These are phyloP conservation scores for Aspergillus conjunctus DNA, from an alignment of 495 filamentous ascomycete species.

Conservation along the genomic window DNA sequence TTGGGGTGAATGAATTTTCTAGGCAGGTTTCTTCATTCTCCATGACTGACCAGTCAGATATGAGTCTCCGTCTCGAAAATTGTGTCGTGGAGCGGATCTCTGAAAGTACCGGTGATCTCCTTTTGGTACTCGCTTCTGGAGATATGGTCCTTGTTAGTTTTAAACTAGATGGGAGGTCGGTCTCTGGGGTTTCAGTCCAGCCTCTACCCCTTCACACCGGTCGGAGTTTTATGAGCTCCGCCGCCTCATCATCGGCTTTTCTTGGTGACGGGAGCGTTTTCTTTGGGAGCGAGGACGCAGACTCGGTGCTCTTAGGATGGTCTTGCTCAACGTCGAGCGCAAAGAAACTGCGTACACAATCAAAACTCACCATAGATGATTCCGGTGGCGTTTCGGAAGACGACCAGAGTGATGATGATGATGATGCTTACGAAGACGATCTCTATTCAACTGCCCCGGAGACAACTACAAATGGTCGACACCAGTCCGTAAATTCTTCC, in stretches of 20 bases:
- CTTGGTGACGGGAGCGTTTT: slow-evolving; percentile 76
- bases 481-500: slow-evolving; percentile 24
- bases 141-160: slow-evolving; percentile 76
- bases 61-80: slow-evolving; percentile 79
- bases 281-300: slow-evolving; percentile 79
- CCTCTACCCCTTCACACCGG: slow-evolving; percentile 61
- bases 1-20: slow-evolving; percentile 91
- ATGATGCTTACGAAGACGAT: slow-evolving; percentile 75
- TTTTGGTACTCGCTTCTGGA: slow-evolving; percentile 81
- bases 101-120: slow-evolving; percentile 72
- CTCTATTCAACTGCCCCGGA: slow-evolving; percentile 58
- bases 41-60: slow-evolving; percentile 81
- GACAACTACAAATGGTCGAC: slow-evolving; percentile 22
- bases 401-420: slow-evolving; percentile 63
- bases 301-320: slow-evolving; percentile 83
- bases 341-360: slow-evolving; percentile 49
- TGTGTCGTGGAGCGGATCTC: slow-evolving; percentile 76
- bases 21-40: slow-evolving; percentile 75
- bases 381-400: slow-evolving; percentile 41
- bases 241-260: slow-evolving; percentile 67
- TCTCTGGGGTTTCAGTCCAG: slow-evolving; percentile 78
- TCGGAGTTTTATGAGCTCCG: slow-evolving; percentile 59
- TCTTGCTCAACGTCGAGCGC: slow-evolving; percentile 54
- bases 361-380: slow-evolving; percentile 53
- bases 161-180: slow-evolving; percentile 86